Evolutionary conservation across 768 basidiomycete genomes (phyloP), one percentile per base, ranked within the genome.

Genomic region (Termitomyces sp.): DNA sequence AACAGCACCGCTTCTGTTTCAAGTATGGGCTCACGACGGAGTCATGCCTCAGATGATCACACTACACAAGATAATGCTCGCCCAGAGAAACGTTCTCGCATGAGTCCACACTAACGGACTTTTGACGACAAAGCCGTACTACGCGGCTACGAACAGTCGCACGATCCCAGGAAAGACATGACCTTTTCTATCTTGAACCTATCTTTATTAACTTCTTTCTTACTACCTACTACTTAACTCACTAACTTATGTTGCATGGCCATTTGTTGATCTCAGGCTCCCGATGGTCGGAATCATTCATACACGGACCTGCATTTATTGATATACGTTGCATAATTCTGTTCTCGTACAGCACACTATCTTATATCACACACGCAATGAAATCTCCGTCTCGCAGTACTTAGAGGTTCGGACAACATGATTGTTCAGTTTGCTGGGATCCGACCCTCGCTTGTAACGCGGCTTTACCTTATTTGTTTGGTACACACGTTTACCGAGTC

Each of bases 1-100:
- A 69, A 67, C 45, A 77, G 75, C 56, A 74, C 64, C 51, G 68
- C 72, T 6, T 78, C 78, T 34, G 67, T 70, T 17, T 76, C 76
- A 37, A 76, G 73, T 60, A 69, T 70, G 19, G 68, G 70, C 58
- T 76, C 77, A 42, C 72, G 69, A 40, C 65, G 73, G 52, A 76
- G 74, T 62, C 65, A 64, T 55, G 72, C 73, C 19, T 72, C 74
- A 9, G 71, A 71, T 27, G 73, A 75, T 28, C 66, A 68, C 23
- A 68, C 54, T 30, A 54, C 61, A 42, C 63, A 66, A 37, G 64
- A 67, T 23, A 58, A 62, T 34, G 55, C 61, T 56, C 68, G 61
- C 35, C 67, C 68, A 27, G 69, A 75, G 59, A 73, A 72, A 62
- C 70, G 72, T 55, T 66, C 55, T 32, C 70, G 72, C 37, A 68